Base-by-base conservation (phyloP, 345 rosid genomes). In the Laguncularia racemosa region DNA sequence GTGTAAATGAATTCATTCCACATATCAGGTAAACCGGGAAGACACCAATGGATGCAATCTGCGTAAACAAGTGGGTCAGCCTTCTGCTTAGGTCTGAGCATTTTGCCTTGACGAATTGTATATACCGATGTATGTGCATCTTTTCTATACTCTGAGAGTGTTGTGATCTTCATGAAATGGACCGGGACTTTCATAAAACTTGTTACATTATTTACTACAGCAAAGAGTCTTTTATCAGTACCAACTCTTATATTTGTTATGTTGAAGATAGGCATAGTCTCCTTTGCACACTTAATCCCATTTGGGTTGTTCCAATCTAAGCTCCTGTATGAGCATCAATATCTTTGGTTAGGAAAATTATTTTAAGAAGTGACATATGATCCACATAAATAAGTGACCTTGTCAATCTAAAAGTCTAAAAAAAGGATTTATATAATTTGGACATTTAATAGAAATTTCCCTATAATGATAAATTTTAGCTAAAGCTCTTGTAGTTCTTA, bases 141-240 rank as follows among this genome's bases (percentile, higher is more conserved):
- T 73, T 93, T 93, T 52, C 99, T 71, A 65, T 78, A 85, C 64
- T 85, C 96, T 0, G 99, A 89, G 11, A 93, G 75, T 3, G 51
- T 67, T 3, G 97, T 89, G 33, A 89, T 73, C 65, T 93, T 71
- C 66, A 89, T 56, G 55, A 86, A 85, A 21, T 63, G 68, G 2
- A 82, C 70, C 0, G 74, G 77, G 43, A 72, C 23, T 60, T 74
- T 78, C 64, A 80, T 63, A 2, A 76, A 69, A 19, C 52, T 73
- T 4, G 78, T 80, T 44, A 76, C 80, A 28, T 79, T 82, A 53
- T 46, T n/a, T 4, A 83, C 85, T 17, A 76, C 58, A 23, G 17
- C 66, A 46, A 74, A 70, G 8, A 93, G 73, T 49, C 70, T 62
- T 8, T 68, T 71, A 58, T 93, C 78, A 16, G 86, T 89, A 48